A percentile compares a stretch with the other conserved stretches of the same genome.
Conservation (phyloP, 768 basidiomycete genomes). For the Trametes punicea region DNA sequence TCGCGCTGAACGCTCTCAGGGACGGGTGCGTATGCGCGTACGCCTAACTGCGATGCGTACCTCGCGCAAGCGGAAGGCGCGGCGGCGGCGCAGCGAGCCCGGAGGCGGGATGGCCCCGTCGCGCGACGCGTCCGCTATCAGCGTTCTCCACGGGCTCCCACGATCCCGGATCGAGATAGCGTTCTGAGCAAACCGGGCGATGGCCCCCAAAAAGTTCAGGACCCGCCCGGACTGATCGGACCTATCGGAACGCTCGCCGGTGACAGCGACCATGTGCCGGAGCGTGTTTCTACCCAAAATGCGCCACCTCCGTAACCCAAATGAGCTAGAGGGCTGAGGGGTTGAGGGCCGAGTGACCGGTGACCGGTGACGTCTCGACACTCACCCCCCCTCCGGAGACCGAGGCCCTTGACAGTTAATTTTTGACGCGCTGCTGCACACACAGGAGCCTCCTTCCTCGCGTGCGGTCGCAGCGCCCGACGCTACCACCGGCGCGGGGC, state of each 20-base stretch:
- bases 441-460: not conserved
- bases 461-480: constrained; percentile 2
- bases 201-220: constrained; percentile 18
- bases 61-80: not conserved
- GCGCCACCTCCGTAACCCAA: constrained; percentile 14
- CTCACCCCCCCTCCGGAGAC: not conserved
- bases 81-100: too few species aligned
- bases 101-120: too few species aligned
- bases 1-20: not conserved
- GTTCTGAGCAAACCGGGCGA: constrained; percentile 18
- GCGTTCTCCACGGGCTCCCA: constrained; percentile 1
- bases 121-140: constrained; percentile 3
- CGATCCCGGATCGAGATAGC: constrained; percentile 19
- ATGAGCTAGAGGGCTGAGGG: not conserved
- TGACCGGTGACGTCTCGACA: constrained; percentile 1
- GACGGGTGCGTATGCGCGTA: too few species aligned
- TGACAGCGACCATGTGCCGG: constrained; percentile 13
- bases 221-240: constrained; percentile 16
- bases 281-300: constrained; percentile 13
- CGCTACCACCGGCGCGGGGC: constrained; percentile 25
- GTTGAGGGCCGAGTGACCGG: not conserved
- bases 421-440: not conserved
- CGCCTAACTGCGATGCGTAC: not conserved
- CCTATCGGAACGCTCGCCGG: constrained; percentile 14
- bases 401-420: not conserved